Evolutionary conservation across 163 green algal species (phyloP), one percentile per base, ranked within the genome.

Genomic region (Scenedesmus sp.): DNA sequence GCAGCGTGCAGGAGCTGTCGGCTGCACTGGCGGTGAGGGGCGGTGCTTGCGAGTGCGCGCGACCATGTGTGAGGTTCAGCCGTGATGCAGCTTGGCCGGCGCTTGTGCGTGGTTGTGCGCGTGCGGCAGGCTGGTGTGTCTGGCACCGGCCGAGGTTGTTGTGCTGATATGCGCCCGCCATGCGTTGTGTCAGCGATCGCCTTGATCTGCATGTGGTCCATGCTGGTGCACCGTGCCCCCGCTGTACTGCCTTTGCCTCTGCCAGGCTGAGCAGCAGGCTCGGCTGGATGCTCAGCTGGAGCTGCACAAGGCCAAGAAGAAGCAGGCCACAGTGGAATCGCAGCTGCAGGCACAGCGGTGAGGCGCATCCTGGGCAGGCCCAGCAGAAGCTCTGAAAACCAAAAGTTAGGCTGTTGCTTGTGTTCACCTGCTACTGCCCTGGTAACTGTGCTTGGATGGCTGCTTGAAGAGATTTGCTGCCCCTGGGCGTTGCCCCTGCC

Each of bases 221-320:
- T 72, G 59, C 22, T 72, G 24, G 24, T 72, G n/a, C n/a, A n/a
- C n/a, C n/a, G n/a, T n/a, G 24, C 3, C 59, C 26, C 30, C 40
- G 65, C 30, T 76, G 65, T 30, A 26, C 26, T 76, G 65, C 65
- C 9, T 40, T 40, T 35, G 33, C 70, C 5, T 70, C 13, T 18
- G 51, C 7, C 46, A 84, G 85, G 85, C 85, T 76, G 85, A 90
- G 72, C 85, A 90, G 85, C 85, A 84, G 46, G 65, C 68, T 20
- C 85, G 85, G n/a, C 76, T 90, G 46, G 85, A 90, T 40, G 65
- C 76, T 9, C 70, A 84, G 85, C 65, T 90, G 70, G 72, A 90
- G 72, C 85, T 90, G n/a, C 59, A 84, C 49, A 70, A 49, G 26
- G 15, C 44, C 13, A 84, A 56, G 46, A 90, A 90, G 35, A 78